phyloP scores from a whole-genome alignment of 257 asterid species.

The Craterostigma plantagineum region DNA sequence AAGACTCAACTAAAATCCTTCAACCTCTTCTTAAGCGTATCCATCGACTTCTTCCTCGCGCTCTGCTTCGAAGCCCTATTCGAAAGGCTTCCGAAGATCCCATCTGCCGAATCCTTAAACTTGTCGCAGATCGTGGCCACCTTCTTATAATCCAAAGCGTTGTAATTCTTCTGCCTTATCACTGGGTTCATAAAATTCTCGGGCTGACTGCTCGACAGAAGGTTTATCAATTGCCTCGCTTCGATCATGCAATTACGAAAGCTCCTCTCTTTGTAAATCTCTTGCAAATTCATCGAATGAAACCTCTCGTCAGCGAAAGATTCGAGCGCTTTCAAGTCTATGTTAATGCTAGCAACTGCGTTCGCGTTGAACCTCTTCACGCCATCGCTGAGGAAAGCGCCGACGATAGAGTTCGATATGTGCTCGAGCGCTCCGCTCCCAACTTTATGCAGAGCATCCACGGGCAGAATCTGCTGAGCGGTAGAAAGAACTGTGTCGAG shows the following conservation, averaged over 20 bases:
- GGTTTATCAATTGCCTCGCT: constrained; percentile 80
- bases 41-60: too few species aligned
- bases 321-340: constrained; percentile 64
- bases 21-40: too few species aligned
- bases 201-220: constrained; percentile 83
- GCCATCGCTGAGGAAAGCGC: constrained; percentile 55
- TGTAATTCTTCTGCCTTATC: constrained; percentile 80
- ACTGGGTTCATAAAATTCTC: constrained; percentile 88
- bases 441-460: constrained; percentile 70
- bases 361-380: constrained; percentile 67
- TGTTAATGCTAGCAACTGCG: constrained; percentile 67
- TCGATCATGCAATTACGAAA: constrained; percentile 61
- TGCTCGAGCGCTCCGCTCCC: constrained; percentile 71
- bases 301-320: constrained; percentile 88
- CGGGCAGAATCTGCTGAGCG: constrained; percentile 84
- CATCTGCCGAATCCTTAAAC: constrained; percentile 75
- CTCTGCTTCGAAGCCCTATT: too few species aligned
- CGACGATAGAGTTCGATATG: constrained; percentile 79
- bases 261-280: constrained; percentile 33
- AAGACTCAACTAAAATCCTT: too few species aligned
- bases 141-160: constrained; percentile 59
- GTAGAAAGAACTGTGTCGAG: constrained; percentile 79
- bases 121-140: constrained; percentile 79
- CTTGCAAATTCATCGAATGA: constrained; percentile 29
- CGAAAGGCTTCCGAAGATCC: constrained; percentile 46